Evolutionary conservation across 2,329 filamentous ascomycete species (phyloP), one percentile per base, ranked within the genome.

Genomic region (Sclerotinia subarctica): DNA sequence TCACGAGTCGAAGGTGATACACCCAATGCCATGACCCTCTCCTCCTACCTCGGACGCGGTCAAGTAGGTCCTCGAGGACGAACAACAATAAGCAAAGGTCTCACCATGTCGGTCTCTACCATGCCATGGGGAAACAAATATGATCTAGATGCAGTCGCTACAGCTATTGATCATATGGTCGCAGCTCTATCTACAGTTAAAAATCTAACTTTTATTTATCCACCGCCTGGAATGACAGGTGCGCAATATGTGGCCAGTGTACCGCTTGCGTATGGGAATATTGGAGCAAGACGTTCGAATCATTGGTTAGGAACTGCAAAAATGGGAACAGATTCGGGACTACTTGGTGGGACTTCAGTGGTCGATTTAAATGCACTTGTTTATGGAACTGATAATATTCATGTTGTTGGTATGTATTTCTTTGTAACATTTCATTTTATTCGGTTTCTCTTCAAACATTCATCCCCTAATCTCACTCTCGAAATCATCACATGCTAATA

Each of bases 301-400:
- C 74, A 75, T 66, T 86, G 83, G 81, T 62, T 85, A 68, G 82
- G 79, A 49, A 89, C 86, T 0, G 82, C 84, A 62, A 90, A 89
- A 76, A 81, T 90, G 72, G 88, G 88, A 24, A 81, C 79, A 0
- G 83, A 88, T 68, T 69, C 68, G 15, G 73, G 70, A 32, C 52
- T 73, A 7, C 83, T 86, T 59, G 79, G 79, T 58, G 86, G 87
- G 21, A 82, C 80, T 8, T 80, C 86, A 1, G 88, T 90, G 2
- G 88, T 90, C 1, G 88, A 90, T 72, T 76, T 82, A 15, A 81
- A 90, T 77, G 85, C 86, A 68, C 86, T 84, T 78, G 86, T 90
- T 7, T 90, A 86, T 73, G 88, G 88, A 49, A 90, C 85, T 0
- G 86, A 90, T 73, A 90, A 90, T 78, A 80, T 90, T 56, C 90